A percentile compares a stretch with the other conserved stretches of the same genome.
These are phyloP conservation scores for Carallia pectinifolia DNA, from an alignment of 345 rosid genomes.

Conservation along the genomic window DNA sequence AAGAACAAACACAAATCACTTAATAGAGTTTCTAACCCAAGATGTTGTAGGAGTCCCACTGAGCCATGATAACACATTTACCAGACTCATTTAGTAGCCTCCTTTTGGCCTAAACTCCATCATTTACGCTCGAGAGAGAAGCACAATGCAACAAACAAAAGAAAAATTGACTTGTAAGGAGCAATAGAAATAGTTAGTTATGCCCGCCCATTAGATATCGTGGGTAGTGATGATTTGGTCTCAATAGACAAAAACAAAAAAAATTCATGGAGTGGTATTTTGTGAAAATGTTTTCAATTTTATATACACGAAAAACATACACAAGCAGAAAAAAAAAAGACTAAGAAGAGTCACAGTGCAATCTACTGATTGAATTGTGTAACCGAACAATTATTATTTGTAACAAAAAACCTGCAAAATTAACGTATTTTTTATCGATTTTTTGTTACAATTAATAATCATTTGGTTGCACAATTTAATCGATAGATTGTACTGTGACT, in stretches of 20 bases:
- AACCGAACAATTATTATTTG: too few species aligned
- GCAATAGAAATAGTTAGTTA: not conserved
- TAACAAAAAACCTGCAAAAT: too few species aligned
- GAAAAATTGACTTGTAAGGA: not conserved
- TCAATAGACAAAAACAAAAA: not conserved
- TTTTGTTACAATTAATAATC: too few species aligned
- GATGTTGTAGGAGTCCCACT: conserved; percentile 1
- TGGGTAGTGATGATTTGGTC: not conserved
- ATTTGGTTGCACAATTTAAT: too few species aligned
- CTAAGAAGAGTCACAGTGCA: too few species aligned
- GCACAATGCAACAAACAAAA: not conserved
- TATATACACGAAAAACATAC: too few species aligned
- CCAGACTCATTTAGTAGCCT: conserved; percentile 2
- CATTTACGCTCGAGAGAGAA: not conserved
- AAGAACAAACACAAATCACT: not conserved
- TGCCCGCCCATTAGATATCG: not conserved
- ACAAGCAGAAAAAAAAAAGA: too few species aligned
- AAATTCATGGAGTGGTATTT: not conserved
- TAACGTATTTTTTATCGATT: too few species aligned
- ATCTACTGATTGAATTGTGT: too few species aligned
- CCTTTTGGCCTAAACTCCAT: conserved; percentile 15
- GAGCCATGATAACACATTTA: conserved; percentile 4
- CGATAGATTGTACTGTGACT: too few species aligned
- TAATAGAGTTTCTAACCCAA: not conserved
- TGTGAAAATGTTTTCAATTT: not conserved